Percentiles rank a stretch among this genome's conserved stretches.
Conservation (phyloP, 306 rosid species). For the Quercus variabilis region DNA sequence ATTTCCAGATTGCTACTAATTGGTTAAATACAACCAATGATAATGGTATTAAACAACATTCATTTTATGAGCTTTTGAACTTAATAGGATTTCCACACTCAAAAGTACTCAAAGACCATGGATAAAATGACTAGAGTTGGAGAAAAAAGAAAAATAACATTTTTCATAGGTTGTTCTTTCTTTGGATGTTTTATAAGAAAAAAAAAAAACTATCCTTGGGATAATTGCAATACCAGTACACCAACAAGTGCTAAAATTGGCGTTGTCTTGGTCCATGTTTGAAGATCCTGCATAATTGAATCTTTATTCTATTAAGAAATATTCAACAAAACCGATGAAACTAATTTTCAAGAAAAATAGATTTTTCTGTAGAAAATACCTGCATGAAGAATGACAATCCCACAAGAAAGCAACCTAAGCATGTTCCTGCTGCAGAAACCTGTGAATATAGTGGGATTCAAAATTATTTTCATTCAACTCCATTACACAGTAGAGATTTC, state of each 20-base stretch:
- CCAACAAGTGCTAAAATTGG: conserved; percentile 66
- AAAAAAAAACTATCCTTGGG: background rate
- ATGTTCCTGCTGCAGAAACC: conserved; percentile 73
- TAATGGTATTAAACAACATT: too few relatives aligned
- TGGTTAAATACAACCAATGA: too few relatives aligned
- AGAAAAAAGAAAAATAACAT: background rate
- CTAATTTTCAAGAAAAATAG: background rate
- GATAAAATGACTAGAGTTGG: background rate
- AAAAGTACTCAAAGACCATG: background rate
- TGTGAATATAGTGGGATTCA: conserved; percentile 11
- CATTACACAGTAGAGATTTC: background rate
- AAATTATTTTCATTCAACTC: background rate
- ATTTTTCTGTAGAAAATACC: conserved; percentile 33
- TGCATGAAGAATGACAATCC: conserved; percentile 58
- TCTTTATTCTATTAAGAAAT: background rate
- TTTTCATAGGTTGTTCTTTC: background rate
- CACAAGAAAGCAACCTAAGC: conserved; percentile 59
- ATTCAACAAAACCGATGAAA: background rate
- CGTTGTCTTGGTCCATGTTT: conserved; percentile 11
- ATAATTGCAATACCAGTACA: conserved; percentile 56
- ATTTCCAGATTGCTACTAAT: too few relatives aligned
- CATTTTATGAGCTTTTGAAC: background rate
- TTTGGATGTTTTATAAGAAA: background rate
- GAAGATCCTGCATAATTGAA: conserved; percentile 45
- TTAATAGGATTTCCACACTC: background rate